Evolutionary conservation across 495 filamentous ascomycete species (phyloP), one percentile per base, ranked within the genome.

Genomic region (Acidiella bohemica): DNA sequence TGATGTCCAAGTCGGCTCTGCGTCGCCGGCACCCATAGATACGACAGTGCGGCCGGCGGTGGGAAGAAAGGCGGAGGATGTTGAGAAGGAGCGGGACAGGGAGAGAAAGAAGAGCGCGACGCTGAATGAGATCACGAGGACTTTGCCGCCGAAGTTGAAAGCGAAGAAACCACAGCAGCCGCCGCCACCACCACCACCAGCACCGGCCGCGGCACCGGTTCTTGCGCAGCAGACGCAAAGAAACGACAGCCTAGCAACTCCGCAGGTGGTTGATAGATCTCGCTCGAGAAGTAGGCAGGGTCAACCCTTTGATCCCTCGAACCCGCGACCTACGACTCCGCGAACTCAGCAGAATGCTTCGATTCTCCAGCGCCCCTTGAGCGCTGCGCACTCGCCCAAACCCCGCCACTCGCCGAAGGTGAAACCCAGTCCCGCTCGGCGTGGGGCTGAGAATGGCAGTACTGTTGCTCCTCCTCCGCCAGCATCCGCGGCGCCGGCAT

Each of bases 401-500:
- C 21, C 37, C 12, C 36, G 19, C 14, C 31, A 47, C 8, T 32
- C 31, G 13, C 20, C 32, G 26, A 22, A 19, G 8, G 3, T 4
- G 4, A 30, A 18, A 10, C 23, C 31, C 26, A 3, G 9, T 9
- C 27, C 30, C 16, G 9, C 28, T 2, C 30, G 16, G 4, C 34
- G 29, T 13, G 44, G 19, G 13, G 14, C 11, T 4, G 36, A 47
- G 25, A 47, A 47, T 23, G 37, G 36, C 2, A 21, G n/a, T n/a
- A n/a, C n/a, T n/a, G n/a, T n/a, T n/a, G n/a, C n/a, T n/a, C n/a
- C n/a, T n/a, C n/a, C n/a, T n/a, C n/a, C n/a, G n/a, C n/a, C 36
- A 12, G 28, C 36, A 2, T 12, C 26, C 11, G 27, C 30, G 3
- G 16, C 34, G 19, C 32, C 65, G 10, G 60, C 61, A 0, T 62